Evolutionary conservation across 306 rosid species (phyloP), one percentile per base, ranked within the genome.

Genomic region (Cucurbita moschata): DNA sequence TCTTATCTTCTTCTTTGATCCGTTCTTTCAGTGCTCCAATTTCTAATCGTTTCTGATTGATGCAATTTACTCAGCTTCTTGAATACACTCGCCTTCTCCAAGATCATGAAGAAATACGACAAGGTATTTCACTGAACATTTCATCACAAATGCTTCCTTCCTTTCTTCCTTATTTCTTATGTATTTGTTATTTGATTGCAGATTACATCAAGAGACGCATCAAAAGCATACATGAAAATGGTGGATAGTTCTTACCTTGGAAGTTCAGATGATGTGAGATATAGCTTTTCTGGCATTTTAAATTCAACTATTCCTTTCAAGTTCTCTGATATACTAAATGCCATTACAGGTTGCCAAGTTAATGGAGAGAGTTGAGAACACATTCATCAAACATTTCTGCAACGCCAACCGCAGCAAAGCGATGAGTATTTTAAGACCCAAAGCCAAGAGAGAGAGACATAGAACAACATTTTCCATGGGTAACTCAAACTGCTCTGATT

Each of bases 81-180:
- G 61, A 90, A 90, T 50, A 67, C 79, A 12, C 51, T 88, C 81
- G 96, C 96, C 35, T 82, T 90, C 82, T 88, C 91, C 4, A 90
- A 90, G 88, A 87, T 87, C 77, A 90, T 90, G 87, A 90, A 90
- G 86, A 90, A 90, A 83, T 90, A 90, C 74, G 91, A 88, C 21
- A 90, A 90, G 91, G 96, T 87, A 79, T 70, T 59, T 73, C 21
- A 23, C 46, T 9, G 5, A 40, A 43, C 4, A 65, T n/a, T 40
- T 42, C 26, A 40, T 40, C 8, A 18, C 1, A 18, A 15, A 16
- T 39, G 4, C 13, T 42, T 77, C 23, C 26, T 26, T 37, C 16
- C 35, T 8, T 43, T 4, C 35, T 71, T 71, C 6, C 26, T 26
- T 26, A 26, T 71, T 71, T 2, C 75, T 51, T 8, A 71, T 35